Evolutionary conservation across 352 stramenopile species (phyloP), one percentile per base, ranked within the genome.

Genomic region (Pythium chondricola): DNA sequence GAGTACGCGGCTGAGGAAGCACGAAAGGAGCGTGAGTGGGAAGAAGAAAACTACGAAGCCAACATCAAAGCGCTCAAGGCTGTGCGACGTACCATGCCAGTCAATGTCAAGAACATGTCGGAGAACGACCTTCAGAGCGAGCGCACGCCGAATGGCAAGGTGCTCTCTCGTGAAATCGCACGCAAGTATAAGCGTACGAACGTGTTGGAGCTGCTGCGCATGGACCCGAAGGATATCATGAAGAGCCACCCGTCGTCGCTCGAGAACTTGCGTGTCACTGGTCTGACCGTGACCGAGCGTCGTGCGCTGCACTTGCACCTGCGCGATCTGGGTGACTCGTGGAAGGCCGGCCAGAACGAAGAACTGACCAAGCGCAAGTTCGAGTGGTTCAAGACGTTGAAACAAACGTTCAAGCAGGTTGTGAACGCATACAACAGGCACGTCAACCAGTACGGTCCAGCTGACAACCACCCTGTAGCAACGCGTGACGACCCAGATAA

Each of bases 101-200:
- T 97, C 26, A 71, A 96, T 27, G 82, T 97, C 21, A 91, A 95
- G 64, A 88, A 89, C 42, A 84, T 93, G 71, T 93, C 83, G 31
- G 89, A 97, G 63, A 77, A 78, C 22, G 72, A 95, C 39, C 61
- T 96, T 14, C 71, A 85, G 42, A 74, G 63, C 2, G 61, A 71
- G 31, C 52, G 52, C 37, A 83, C 85, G 14, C 80, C 86, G 16
- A 95, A 81, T 27, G 87, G 86, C 14, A 78, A 88, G 41, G 69
- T 74, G 38, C 62, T 97, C 30, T 66, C 83, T 11, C 73, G 79
- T 36, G 76, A 88, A 26, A 67, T 94, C 38, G 87, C 86, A 25
- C 78, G 85, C 33, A 96, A 95, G 70, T 96, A 86, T 52, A 97
- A 97, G 65, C 78, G 89, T 58, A 95, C 85, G 25, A 96, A 96